Evolutionary conservation across 2,329 filamentous ascomycete genomes (phyloP), one percentile per base, ranked within the genome.

Genomic region (Ilyonectria destructans): DNA sequence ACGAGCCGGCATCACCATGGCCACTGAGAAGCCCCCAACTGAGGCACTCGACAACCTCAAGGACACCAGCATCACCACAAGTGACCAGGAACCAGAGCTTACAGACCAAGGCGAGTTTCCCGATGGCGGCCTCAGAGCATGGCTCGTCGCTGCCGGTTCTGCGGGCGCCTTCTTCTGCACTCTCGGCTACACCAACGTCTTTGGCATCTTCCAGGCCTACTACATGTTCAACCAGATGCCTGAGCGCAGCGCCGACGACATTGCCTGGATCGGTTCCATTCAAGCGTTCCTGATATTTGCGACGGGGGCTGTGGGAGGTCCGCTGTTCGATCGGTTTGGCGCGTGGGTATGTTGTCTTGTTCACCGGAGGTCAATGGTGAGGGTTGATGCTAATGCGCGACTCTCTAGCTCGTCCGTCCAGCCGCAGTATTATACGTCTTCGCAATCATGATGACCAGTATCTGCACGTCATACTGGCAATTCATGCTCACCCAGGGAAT

Each of bases 321-420:
- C 82, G 4, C 35, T 84, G 48, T 84, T 84, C 63, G 83, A 85
- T 74, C 82, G 83, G 1, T 83, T 79, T 61, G 84, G 85, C 4
- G 75, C 76, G 12, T 78, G 75, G 77, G 82, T 77, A 68, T 23
- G 71, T 60, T 21, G 15, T 8, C 46, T 7, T 19, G 3, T 17
- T 29, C 3, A 13, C 12, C 13, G n/a, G 26, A 3, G n/a, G 35
- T 19, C n/a, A 2, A 1, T 40, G 17, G 19, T 56, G 46, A 51
- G 17, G 8, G 12, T 17, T 6, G 9, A 8, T 8, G 15, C 21
- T 43, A 43, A 55, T n/a, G 19, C 7, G 7, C 5, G 23, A 26
- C 51, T 8, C 23, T 17, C 7, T 8, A 81, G 77, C 64, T 82
- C 21, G 72, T 83, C 29, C 74, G 75, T 3, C 79, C 80, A 0